Conservation (phyloP, 352 stramenopile genomes). For the Phytophthora capsici region DNA sequence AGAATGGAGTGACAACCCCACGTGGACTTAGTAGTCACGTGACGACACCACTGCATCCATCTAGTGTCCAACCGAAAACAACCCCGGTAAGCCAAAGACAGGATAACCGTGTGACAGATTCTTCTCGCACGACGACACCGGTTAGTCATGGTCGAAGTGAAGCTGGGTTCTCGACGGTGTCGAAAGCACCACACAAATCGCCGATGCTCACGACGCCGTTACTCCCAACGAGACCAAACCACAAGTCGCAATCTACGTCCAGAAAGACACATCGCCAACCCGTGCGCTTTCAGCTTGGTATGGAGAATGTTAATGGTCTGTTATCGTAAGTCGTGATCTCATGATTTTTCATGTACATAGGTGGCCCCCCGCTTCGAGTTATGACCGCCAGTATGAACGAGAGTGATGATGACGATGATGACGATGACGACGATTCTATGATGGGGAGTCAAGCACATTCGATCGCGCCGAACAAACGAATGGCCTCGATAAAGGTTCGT, state of each 20-base stretch:
- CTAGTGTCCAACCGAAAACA: conserved; percentile 6
- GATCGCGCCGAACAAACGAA: conserved; percentile 24
- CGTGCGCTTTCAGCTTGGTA: conserved; percentile 55
- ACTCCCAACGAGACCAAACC: conserved; percentile 38
- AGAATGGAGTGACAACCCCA: conserved; percentile 30
- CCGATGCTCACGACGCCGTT: conserved; percentile 57
- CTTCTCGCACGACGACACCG: conserved; percentile 3
- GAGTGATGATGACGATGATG: conserved; percentile 48
- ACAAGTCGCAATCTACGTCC: conserved; percentile 61
- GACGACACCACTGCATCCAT: conserved; percentile 17
- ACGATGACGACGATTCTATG: conserved; percentile 56
- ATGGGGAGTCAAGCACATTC: conserved; percentile 27
- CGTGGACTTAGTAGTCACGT: conserved; percentile 13
- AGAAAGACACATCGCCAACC: conserved; percentile 45
- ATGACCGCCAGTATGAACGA: conserved; percentile 39
- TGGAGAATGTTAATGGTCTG: neutral
- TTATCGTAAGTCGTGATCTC: neutral
- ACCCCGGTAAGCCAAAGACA: conserved; percentile 21
- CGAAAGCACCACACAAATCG: conserved; percentile 40
- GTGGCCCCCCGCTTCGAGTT: conserved; percentile 54
- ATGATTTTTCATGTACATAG: conserved; percentile 15
- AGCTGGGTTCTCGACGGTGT: conserved; percentile 50
- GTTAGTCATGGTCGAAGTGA: conserved; percentile 14
- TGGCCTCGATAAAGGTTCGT: conserved; percentile 33
- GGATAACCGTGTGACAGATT: neutral